These are phyloP conservation scores for Vigna radiata DNA, from an alignment of 306 rosid genomes.

Conservation along the genomic window DNA sequence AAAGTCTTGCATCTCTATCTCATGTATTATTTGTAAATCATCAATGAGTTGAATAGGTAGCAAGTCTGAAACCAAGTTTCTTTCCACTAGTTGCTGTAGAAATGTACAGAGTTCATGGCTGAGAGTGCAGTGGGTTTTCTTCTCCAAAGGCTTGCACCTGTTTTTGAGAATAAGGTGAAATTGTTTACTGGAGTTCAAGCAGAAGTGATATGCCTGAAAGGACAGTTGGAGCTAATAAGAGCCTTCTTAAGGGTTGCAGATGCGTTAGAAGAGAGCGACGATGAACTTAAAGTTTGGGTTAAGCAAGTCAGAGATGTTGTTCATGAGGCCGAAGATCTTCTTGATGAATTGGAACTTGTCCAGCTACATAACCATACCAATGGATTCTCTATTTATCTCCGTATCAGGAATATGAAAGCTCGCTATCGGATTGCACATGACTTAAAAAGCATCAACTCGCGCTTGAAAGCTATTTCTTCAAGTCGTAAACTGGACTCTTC, in stretches of 20 bases:
- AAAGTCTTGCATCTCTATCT: conserved; percentile 13
- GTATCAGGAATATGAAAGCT: conserved; percentile 48
- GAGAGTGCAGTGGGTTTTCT: conserved; percentile 48
- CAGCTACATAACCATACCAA: conserved; percentile 28
- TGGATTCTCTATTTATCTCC: conserved; percentile 37
- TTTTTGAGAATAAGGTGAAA: conserved; percentile 42
- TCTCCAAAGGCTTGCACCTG: conserved; percentile 41
- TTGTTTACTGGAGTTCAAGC: conserved; percentile 36
- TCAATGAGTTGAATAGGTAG: background rate
- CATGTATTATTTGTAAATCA: conserved; percentile 9
- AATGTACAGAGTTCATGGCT: conserved; percentile 48
- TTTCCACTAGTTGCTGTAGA: conserved; percentile 22
- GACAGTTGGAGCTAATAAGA: conserved; percentile 46
- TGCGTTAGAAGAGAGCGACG: conserved; percentile 48
- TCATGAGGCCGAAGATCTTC: conserved; percentile 53
- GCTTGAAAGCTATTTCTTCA: conserved; percentile 35
- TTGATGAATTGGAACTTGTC: conserved; percentile 50
- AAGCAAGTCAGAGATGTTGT: conserved; percentile 60
- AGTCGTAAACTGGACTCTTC: conserved; percentile 40
- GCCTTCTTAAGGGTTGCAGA: conserved; percentile 56
- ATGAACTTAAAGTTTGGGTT: conserved; percentile 56
- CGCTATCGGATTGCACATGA: conserved; percentile 48
- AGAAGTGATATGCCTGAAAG: conserved; percentile 46
- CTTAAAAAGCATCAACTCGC: conserved; percentile 43
- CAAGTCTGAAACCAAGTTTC: background rate